Evolutionary conservation across 2,329 filamentous ascomycete genomes (phyloP).

Genomic region (Monosporascus ibericus): DNA sequence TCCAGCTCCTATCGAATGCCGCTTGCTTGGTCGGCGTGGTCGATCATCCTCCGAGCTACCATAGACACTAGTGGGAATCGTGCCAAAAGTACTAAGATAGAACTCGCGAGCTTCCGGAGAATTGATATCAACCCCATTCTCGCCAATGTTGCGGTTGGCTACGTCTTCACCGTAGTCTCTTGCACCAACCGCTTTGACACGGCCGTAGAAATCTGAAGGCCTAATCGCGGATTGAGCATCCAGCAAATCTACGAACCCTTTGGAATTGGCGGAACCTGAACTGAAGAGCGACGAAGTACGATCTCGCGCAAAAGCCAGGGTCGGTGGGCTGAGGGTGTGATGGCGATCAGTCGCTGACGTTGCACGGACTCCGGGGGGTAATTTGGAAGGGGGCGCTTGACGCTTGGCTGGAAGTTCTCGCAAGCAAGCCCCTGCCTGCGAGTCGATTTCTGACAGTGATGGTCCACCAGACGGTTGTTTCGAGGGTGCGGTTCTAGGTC

Average conservation of each 20-base stretch:
- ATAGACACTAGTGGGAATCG: conserved; percentile 5
- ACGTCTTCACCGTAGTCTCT: conserved; percentile 60
- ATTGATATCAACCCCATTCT: conserved; percentile 28
- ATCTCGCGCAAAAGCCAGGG: conserved; percentile 17
- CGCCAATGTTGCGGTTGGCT: conserved; percentile 51
- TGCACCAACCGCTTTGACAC: conserved; percentile 43
- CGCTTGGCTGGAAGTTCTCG: conserved; percentile 16
- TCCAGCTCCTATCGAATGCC: conserved; percentile 17
- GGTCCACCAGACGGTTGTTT: conserved; percentile 4
- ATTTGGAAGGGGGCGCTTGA: conserved; percentile 18
- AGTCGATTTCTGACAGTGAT: conserved; percentile 9
- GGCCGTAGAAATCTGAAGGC: conserved; percentile 40
- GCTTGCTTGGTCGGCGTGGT: conserved; percentile 10
- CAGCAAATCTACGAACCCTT: conserved; percentile 45
- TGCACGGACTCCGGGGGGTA: conserved; percentile 16
- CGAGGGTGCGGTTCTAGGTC: conserved; percentile 32
- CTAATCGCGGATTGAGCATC: conserved; percentile 51
- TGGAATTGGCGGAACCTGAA: conserved; percentile 16
- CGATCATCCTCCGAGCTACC: conserved; percentile 10
- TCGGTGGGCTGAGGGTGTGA: conserved; percentile 13
- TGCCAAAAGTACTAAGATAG: conserved; percentile 20
- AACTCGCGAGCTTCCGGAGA: conserved; percentile 30
- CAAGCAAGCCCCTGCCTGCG: conserved; percentile 3
- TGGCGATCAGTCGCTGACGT: conserved; percentile 6
- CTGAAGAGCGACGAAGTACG: conserved; percentile 29